Base-by-base conservation (phyloP, 345 rosid species). In the Nasturtium officinale region DNA sequence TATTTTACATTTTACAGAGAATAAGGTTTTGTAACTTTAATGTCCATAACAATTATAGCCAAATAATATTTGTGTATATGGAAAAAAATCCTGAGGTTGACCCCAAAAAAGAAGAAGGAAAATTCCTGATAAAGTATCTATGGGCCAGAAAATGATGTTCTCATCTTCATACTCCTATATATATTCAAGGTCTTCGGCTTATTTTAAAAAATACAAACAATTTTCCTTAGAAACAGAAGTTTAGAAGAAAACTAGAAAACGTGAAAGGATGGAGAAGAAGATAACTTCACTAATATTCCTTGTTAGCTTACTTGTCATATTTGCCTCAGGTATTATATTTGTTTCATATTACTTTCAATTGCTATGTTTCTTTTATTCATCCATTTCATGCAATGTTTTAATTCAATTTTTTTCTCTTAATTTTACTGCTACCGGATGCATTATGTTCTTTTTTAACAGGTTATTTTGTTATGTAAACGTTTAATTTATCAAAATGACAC, bases 291-390 rank as follows among this genome's bases (percentile, higher is more conserved):
- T 51, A 20, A 6, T 61, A 37, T 13, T 28, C 21, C n/a, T 61
- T 51, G 52, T 29, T 51, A 61, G 35, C 69, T 40, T 61, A 10
- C 32, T 61, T 28, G 25, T 72, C 54, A 72, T 72, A 9, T 51
- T 51, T 26, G 28, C 61, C 60, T 37, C 69, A 72, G 69, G 68
- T 72, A 72, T 60, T n/a, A n/a, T 35, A 48, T 3, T 7, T 46
- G 1, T 47, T 18, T 35, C 4, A 18, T 26, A 13, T 51, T 15
- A 1, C 16, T 35, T 66, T 37, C 11, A 33, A 16, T 7, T 46
- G 4, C 33, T 11, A 18, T 32, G 28, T 48, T 30, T 65, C 0
- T 47, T 28, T 32, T 12, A 12, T 38, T 11, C 43, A 40, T 40
- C n/a, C 6, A 40, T 40, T 40, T 38, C n/a, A 12, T 38, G n/a